Base-by-base conservation (phyloP, 148 eudicot genomes). In the Pouteria glomerata region DNA sequence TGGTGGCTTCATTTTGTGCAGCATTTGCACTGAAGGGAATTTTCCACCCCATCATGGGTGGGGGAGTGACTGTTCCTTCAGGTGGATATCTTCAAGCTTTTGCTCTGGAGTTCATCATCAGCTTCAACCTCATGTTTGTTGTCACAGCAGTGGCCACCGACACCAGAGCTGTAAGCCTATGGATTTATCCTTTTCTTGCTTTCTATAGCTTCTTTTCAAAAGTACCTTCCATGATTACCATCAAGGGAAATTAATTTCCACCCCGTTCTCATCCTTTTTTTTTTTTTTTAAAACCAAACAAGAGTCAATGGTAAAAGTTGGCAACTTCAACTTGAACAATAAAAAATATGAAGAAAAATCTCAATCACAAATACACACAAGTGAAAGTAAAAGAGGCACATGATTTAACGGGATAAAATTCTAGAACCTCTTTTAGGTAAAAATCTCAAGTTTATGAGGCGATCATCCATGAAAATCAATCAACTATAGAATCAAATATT, bases 101-200 rank as follows among this genome's bases (percentile, higher is more conserved):
- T 80, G 89, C 88, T 47, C 72, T 95, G 52, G 98, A 91, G 84
- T 89, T 91, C 77, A 84, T 91, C 74, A 91, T 95, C 71, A 81
- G 80, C 68, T 95, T 95, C 87, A 95, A 89, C 76, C 98, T 95
- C 89, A 95, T 95, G 98, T 95, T 95, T 77, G 98, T 95, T 58
- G 92, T 95, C 73, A 95, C 98, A 53, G 98, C 97, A 2, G 98
- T 95, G 24, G 90, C 96, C 75, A 94, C 98, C 39, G 98, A 95
- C 80, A 95, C 97, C 18, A 83, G 93, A 89, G 97, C 97, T 71
- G 98, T 95, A 88, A 83, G 90, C 55, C 69, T 55, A 23, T 48
- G n/a, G n/a, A n/a, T n/a, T n/a, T n/a, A n/a, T n/a, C n/a, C n/a
- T n/a, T n/a, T n/a, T n/a, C n/a, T n/a, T n/a, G n/a, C n/a, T n/a